These are phyloP conservation scores for Fusarium sp. DNA, from an alignment of 2,329 filamentous ascomycete species.

Conservation along the genomic window DNA sequence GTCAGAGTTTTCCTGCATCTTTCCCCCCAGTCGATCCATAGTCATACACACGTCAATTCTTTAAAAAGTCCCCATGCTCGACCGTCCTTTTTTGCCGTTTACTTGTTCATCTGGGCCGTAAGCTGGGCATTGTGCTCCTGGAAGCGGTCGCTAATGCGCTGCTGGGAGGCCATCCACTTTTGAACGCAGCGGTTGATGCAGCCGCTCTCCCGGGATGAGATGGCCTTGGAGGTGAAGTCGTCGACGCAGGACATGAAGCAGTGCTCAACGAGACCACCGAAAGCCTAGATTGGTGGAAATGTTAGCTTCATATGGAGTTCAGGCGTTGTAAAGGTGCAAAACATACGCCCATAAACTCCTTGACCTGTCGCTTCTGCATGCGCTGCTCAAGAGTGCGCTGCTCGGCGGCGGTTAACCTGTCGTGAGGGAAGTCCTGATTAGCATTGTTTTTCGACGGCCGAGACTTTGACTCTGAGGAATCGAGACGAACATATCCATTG, in stretches of 20 bases:
- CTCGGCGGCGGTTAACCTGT: slow-evolving; percentile 78
- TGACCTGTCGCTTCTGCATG: slow-evolving; percentile 98
- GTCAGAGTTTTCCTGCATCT: neutral
- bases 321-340: neutral
- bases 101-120: slow-evolving; percentile 62
- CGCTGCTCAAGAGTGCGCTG: slow-evolving; percentile 93
- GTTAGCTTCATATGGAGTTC: neutral
- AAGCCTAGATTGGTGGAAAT: slow-evolving; percentile 44
- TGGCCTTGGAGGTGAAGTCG: slow-evolving; percentile 97
- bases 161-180: slow-evolving; percentile 93
- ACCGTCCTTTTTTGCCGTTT: slow-evolving; percentile 5
- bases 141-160: slow-evolving; percentile 92
- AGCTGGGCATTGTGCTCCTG: slow-evolving; percentile 75
- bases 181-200: slow-evolving; percentile 96
- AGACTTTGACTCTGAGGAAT: no score
- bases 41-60: slow-evolving; percentile 36
- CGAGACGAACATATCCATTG: slow-evolving; percentile 46
- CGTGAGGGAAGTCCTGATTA: slow-evolving; percentile 29
- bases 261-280: slow-evolving; percentile 70
- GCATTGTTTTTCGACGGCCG: neutral
- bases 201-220: slow-evolving; percentile 87
- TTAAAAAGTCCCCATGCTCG: neutral
- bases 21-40: slow-evolving; percentile 17
- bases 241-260: slow-evolving; percentile 98
- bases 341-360: slow-evolving; percentile 97